Evolutionary conservation across 169 alveolate species (phyloP), one percentile per base, ranked within the genome.

Genomic region (Cryptosporidium tyzzeri): DNA sequence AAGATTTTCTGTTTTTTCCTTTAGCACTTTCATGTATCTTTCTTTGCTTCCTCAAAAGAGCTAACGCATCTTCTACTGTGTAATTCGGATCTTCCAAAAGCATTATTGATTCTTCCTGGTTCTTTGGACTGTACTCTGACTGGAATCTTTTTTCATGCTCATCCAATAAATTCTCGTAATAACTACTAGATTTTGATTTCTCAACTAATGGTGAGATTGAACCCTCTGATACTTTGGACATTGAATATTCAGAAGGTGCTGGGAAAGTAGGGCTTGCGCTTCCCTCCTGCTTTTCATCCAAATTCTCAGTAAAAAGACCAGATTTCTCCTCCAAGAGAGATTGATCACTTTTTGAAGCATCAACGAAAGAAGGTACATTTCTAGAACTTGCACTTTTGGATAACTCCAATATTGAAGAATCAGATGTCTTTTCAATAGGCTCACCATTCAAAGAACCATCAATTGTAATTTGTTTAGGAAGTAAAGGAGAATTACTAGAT

Each of bases 61-160:
- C 31, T 21, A 73, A 26, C 21, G 86, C 86, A 59, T 73, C 86
- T 2, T 73, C 86, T 0, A 73, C 86, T 33, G 86, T 73, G 51
- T 73, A 73, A 39, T 73, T 45, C 31, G 69, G 67, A 50, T 65
- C 71, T 0, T 71, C 85, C 31, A 31, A 21, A 35, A 71, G 48
- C 85, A 71, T 35, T 16, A 50, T n/a, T 0, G 85, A 71, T n/a
- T 31, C 85, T 50, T 71, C 85, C 21, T 35, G 85, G 26, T 35
- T 18, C 61, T 50, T 50, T 50, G 84, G 84, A 21, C 65, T 69
- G 37, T 69, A 69, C 2, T 71, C 69, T 1, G 45, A 29, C 45
- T 21, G 53, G 33, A 8, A 29, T 53, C 12, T 23, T 29, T 2
- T 39, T 2, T 51, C 45, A 18, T 31, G 23, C 1, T 71, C 85